phyloP scores from a whole-genome alignment of 2,329 filamentous ascomycete species.

The Ilyonectria sp. region DNA sequence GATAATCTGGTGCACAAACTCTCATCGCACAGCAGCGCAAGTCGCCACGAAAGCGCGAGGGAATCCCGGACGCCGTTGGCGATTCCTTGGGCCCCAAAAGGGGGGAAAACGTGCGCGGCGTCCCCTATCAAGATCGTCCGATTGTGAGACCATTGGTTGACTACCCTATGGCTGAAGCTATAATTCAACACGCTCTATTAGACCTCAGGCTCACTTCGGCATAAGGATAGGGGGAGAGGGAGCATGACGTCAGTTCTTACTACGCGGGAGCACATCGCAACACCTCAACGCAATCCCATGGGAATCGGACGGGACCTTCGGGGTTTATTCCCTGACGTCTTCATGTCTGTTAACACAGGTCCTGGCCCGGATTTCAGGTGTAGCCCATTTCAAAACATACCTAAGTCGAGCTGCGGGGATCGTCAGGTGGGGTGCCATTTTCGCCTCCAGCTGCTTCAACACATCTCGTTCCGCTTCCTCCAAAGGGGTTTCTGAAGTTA shows the following conservation, averaged over 20 bases:
- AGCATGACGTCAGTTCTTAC: no score
- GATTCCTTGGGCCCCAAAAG: conserved; percentile 58
- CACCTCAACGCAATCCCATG: conserved; percentile 1
- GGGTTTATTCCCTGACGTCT: background rate
- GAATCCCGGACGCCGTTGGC: conserved; percentile 53
- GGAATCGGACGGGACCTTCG: background rate
- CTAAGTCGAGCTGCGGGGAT: no score
- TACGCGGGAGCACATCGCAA: background rate
- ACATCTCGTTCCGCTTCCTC: no score
- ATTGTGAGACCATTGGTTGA: conserved; percentile 61
- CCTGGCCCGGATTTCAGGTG: background rate
- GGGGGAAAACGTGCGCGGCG: conserved; percentile 66
- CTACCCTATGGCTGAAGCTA: conserved; percentile 59
- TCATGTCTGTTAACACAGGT: no score
- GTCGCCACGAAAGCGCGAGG: conserved; percentile 40
- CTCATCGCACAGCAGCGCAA: background rate
- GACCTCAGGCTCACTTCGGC: no score
- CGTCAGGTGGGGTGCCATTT: no score
- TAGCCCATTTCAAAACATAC: no score
- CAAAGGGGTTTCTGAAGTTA: no score
- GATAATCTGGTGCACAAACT: no score
- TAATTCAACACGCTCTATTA: no score
- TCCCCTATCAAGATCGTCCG: conserved; percentile 62
- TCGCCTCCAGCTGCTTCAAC: no score
- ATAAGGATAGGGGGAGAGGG: no score